These are phyloP conservation scores for Microbotryum scabiosae DNA, from an alignment of 1,284 basidiomycete genomes.

Conservation along the genomic window DNA sequence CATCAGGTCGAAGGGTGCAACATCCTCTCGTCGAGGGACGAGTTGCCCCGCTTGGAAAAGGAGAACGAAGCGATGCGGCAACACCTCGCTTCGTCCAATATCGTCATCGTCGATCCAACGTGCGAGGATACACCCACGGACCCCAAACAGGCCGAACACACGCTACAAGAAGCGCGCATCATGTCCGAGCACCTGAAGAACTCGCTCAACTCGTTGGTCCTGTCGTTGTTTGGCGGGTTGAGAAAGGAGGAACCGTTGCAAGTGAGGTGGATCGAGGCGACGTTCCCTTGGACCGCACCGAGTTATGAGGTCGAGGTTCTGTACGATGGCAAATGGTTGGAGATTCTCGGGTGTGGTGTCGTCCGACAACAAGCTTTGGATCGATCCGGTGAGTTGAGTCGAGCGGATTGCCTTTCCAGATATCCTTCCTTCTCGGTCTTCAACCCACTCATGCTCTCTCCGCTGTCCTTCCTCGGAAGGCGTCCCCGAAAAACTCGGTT, in stretches of 20 bases:
- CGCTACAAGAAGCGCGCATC: slow-evolving; percentile 59
- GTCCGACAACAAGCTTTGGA: slow-evolving; percentile 81
- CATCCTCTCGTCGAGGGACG: slow-evolving; percentile 48
- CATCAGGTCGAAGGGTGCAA: slow-evolving; percentile 97
- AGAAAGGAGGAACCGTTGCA: slow-evolving; percentile 54
- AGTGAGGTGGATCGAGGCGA: slow-evolving; percentile 95
- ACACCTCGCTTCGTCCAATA: slow-evolving; percentile 58
- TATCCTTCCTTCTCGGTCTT: background rate
- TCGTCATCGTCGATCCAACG: slow-evolving; percentile 78
- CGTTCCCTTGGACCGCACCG: slow-evolving; percentile 95
- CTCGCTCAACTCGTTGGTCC: slow-evolving; percentile 78
- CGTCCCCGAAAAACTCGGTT: slow-evolving; percentile 74
- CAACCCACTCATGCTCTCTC: background rate
- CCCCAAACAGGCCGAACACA: slow-evolving; percentile 69
- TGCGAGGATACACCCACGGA: slow-evolving; percentile 59
- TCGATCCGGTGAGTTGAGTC: slow-evolving; percentile 58
- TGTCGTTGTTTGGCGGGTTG: slow-evolving; percentile 63
- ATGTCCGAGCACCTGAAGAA: slow-evolving; percentile 81
- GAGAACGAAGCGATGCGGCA: slow-evolving; percentile 53
- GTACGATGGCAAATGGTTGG: slow-evolving; percentile 93
- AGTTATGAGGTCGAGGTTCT: slow-evolving; percentile 97
- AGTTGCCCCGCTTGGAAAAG: slow-evolving; percentile 32
- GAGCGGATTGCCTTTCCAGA: background rate
- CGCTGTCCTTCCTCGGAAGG: slow-evolving; percentile 44
- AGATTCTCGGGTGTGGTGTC: slow-evolving; percentile 91